Evolutionary conservation across 148 eudicot species (phyloP).

Genomic region (Diospyros kaki): DNA sequence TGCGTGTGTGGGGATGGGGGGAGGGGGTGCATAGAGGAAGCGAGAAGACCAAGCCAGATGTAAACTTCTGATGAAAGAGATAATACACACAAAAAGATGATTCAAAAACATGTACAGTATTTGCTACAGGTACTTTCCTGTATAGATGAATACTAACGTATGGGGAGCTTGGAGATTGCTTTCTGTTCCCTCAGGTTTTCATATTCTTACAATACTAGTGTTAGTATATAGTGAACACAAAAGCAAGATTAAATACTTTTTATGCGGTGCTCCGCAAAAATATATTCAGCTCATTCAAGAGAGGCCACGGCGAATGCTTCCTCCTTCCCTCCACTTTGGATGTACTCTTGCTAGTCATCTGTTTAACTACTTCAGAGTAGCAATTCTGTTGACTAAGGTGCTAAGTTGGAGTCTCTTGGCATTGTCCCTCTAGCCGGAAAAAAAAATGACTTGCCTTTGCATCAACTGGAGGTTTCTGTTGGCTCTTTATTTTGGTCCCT

Average conservation of each 20-base stretch:
- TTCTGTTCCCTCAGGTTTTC: not conserved
- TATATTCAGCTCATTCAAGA: not conserved
- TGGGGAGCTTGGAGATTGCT: not conserved
- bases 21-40: not conserved
- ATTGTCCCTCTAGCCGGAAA: not conserved
- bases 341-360: not conserved
- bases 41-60: not conserved
- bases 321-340: not conserved
- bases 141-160: not conserved
- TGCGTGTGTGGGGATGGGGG: not conserved
- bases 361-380: not conserved
- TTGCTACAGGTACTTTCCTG: constrained; percentile 2
- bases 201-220: not conserved
- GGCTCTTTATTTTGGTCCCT: constrained; percentile 10
- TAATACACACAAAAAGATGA: not conserved
- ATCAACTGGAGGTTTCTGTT: not conserved
- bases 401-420: not conserved
- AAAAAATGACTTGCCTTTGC: constrained; percentile 1
- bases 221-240: constrained; percentile 5
- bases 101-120: not conserved
- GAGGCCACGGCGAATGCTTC: not conserved
- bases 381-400: not conserved
- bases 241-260: not conserved
- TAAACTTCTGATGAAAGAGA: not conserved
- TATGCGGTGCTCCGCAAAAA: not conserved